Base-by-base conservation (phyloP, 2,329 filamentous ascomycete genomes). In the Cytospora chrysosperma region DNA sequence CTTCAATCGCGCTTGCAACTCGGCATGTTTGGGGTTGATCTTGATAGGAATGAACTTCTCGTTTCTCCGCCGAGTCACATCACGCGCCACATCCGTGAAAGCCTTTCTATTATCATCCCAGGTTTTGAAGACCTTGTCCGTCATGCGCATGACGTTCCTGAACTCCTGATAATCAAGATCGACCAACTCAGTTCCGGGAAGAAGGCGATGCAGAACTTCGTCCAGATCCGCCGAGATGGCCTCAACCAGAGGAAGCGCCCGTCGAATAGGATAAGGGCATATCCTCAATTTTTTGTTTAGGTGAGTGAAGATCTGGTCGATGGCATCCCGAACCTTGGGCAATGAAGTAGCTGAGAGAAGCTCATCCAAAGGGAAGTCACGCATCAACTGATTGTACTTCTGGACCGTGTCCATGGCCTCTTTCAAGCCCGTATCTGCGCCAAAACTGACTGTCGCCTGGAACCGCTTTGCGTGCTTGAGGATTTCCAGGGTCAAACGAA, bases 41-140 rank as follows among this genome's bases (percentile, higher is more conserved):
- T 98, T 98, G 81, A 99, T 98, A 5, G 94, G 93, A 68, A 99
- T 97, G 75, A 99, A 99, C 75, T 96, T 97, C 76, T 98, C 96
- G 72, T 97, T 96, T 69, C 95, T 87, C 70, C 93, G 90, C 68
- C 94, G 87, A 3, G 92, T 97, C 8, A 96, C 93, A 72, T 99
- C 96, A 77, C 95, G 91, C 37, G 95, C 94, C 67, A 98, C 92
- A 69, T 97, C 97, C 19, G 94, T 98, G 73, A 99, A 99, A 70
- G 98, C 95, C 75, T 98, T 98, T 73, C 96, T 85, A 71, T 94
- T 93, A 61, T 96, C 93, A 70, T 99, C 95, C 95, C 95, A 99
- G 12, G 90, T 89, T 49, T 85, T 85, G 84, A 96, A 99, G 65
- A 99, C 93, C 21, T 86, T 85, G 63, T 94, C 90, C 26, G 93